Conservation (phyloP, 1,284 basidiomycete genomes). For the Apiotrichum domesticum region DNA sequence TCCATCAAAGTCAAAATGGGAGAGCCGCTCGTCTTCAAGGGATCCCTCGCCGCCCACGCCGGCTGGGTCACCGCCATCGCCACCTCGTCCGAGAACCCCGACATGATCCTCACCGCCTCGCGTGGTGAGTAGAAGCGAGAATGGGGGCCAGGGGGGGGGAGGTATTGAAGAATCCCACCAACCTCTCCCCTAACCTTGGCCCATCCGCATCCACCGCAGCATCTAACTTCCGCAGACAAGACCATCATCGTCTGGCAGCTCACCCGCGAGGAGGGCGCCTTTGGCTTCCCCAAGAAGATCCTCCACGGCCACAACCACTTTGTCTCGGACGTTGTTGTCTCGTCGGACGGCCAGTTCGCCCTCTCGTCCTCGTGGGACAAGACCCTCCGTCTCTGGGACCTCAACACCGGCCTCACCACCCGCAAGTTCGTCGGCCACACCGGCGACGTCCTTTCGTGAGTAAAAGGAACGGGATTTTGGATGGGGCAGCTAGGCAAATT, state of each 20-base stretch:
- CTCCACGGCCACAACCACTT: constrained; percentile 99
- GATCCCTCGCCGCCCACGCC: constrained; percentile 88
- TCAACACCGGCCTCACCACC: constrained; percentile 90
- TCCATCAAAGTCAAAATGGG: constrained; percentile 53
- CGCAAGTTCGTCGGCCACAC: constrained; percentile 98
- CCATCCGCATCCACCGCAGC: background rate
- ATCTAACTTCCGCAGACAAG: constrained; percentile 66
- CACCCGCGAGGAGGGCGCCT: constrained; percentile 82
- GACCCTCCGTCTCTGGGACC: constrained; percentile 98
- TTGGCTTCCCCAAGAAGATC: constrained; percentile 94
- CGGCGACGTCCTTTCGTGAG: constrained; percentile 83
- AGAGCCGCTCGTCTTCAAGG: constrained; percentile 85
- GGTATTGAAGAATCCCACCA: too few relatives aligned
- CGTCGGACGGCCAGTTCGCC: constrained; percentile 98
- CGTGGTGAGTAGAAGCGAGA: constrained; percentile 60
- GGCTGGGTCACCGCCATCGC: constrained; percentile 97
- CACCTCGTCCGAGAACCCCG: constrained; percentile 92
- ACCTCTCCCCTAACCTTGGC: too few relatives aligned
- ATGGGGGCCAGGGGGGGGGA: background rate
- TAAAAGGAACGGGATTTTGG: constrained; percentile 6
- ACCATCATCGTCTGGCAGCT: constrained; percentile 99
- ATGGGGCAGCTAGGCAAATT: too few relatives aligned
- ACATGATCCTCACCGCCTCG: constrained; percentile 94
- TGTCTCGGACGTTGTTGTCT: constrained; percentile 98
- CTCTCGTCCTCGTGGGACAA: constrained; percentile 99